Conservation (phyloP, 768 basidiomycete species). For the Macrolepiota dolichaula region DNA sequence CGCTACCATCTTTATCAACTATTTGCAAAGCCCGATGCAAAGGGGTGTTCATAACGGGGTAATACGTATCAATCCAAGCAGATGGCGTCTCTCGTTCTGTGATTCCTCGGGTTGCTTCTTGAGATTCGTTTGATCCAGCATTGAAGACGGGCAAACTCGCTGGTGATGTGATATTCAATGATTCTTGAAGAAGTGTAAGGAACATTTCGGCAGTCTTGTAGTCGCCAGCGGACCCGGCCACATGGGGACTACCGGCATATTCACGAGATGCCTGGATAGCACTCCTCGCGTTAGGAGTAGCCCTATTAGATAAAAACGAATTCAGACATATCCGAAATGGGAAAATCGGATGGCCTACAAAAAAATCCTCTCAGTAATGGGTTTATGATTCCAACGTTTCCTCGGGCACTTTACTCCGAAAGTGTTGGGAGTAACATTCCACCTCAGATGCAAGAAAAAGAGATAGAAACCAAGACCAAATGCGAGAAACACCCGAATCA, state of each 20-base stretch:
- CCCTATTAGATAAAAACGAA: background rate
- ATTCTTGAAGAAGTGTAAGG: slow-evolving; percentile 62
- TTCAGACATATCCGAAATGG: background rate
- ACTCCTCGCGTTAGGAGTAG: slow-evolving; percentile 23
- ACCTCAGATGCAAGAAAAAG: background rate
- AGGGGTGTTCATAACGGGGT: slow-evolving; percentile 82
- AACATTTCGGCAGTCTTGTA: slow-evolving; percentile 62
- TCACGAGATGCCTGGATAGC: slow-evolving; percentile 54
- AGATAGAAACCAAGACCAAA: background rate
- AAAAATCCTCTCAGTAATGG: background rate
- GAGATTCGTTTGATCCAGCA: slow-evolving; percentile 69
- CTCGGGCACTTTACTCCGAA: background rate
- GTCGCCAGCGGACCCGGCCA: slow-evolving; percentile 65
- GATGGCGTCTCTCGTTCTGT: slow-evolving; percentile 45
- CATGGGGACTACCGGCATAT: slow-evolving; percentile 67
- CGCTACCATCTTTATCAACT: slow-evolving; percentile 3
- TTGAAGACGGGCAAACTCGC: slow-evolving; percentile 53
- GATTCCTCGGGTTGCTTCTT: slow-evolving; percentile 59
- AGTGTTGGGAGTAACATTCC: background rate
- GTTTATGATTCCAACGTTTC: background rate
- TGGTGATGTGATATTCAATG: slow-evolving; percentile 51
- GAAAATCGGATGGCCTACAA: background rate
- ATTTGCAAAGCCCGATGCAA: slow-evolving; percentile 53
- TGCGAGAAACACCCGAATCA: background rate
- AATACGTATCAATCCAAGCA: slow-evolving; percentile 88